Base-by-base conservation (phyloP, 768 basidiomycete genomes). In the Russula sp. region DNA sequence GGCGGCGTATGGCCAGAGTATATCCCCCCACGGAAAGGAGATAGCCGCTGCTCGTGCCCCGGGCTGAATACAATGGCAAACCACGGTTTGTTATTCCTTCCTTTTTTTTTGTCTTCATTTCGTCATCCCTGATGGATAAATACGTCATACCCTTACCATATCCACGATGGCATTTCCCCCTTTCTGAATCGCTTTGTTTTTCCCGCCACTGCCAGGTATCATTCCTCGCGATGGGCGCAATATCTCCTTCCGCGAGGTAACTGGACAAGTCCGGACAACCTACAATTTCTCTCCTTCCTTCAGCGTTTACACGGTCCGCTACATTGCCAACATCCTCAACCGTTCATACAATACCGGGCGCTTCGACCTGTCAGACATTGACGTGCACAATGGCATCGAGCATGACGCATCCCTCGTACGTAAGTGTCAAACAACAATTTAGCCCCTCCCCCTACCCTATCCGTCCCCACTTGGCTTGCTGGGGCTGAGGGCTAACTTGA, bases 51-150 rank as follows among this genome's bases (percentile, higher is more conserved):
- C 65, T 82, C 85, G 1, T 92, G 90, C 67, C 90, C 90, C 1
- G 89, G 82, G 14, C 72, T 92, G 63, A 92, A 93, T 68, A 86
- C 88, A 0, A 78, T 93, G 83, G 89, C 90, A 8, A 92, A 92
- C 72, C 90, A 92, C 65, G 91, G 90, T 90, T 46, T 28, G 64
- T 62, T n/a, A 20, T 34, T 16, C 13, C 16, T 7, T 28, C 6
- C 5, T 11, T 18, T 30, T 20, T 2, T 34, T 38, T 11, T 11
- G 32, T 14, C 32, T 14, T 20, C 16, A 11, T n/a, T n/a, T n/a
- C n/a, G n/a, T n/a, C n/a, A n/a, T n/a, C n/a, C n/a, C n/a, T n/a
- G n/a, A 30, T 30, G 28, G 11, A 36, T 36, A 11, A 36, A 36
- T 3, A 49, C 20, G 24, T 13, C 49, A 50, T 2, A 5, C 11